These are phyloP conservation scores for Phytophthora sp. DNA, from an alignment of 352 stramenopile species.

Conservation along the genomic window DNA sequence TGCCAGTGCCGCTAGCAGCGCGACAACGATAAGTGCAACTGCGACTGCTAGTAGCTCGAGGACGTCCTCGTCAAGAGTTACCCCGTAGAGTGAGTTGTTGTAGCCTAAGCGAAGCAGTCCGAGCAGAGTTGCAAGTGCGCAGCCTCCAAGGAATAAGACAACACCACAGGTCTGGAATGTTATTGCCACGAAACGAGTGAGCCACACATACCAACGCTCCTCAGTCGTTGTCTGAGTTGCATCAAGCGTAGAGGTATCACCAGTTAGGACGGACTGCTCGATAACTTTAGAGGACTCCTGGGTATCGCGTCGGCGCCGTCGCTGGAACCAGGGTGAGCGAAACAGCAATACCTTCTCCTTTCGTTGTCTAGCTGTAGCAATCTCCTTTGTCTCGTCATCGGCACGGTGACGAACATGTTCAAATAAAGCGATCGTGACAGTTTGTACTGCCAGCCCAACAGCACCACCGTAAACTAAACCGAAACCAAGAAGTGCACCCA, in stretches of 20 bases:
- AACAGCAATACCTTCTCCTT: constrained; percentile 85
- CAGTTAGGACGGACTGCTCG: background rate
- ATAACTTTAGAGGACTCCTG: background rate
- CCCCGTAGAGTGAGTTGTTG: constrained; percentile 55
- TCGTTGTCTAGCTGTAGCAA: constrained; percentile 58
- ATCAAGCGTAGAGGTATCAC: constrained; percentile 49
- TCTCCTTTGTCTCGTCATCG: constrained; percentile 65
- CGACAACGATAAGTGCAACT: constrained; percentile 34
- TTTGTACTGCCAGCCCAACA: constrained; percentile 50
- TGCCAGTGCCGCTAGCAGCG: constrained; percentile 59
- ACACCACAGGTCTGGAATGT: constrained; percentile 38
- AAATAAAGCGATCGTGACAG: constrained; percentile 43
- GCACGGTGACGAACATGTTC: constrained; percentile 65
- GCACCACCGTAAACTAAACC: constrained; percentile 64
- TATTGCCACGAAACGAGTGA: constrained; percentile 49
- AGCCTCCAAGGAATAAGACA: constrained; percentile 51
- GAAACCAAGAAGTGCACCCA: constrained; percentile 50
- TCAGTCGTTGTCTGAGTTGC: constrained; percentile 64
- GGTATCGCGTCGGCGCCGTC: constrained; percentile 5
- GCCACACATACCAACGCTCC: constrained; percentile 80
- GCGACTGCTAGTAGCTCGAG: constrained; percentile 45
- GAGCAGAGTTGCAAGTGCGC: constrained; percentile 59
- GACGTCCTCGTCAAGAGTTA: constrained; percentile 53
- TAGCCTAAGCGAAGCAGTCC: constrained; percentile 58
- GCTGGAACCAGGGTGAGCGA: constrained; percentile 31